Percentiles rank a stretch among this genome's conserved stretches.
These are phyloP conservation scores for Hanseniaspora singularis DNA, from an alignment of 805 yeast genomes.

Conservation along the genomic window DNA sequence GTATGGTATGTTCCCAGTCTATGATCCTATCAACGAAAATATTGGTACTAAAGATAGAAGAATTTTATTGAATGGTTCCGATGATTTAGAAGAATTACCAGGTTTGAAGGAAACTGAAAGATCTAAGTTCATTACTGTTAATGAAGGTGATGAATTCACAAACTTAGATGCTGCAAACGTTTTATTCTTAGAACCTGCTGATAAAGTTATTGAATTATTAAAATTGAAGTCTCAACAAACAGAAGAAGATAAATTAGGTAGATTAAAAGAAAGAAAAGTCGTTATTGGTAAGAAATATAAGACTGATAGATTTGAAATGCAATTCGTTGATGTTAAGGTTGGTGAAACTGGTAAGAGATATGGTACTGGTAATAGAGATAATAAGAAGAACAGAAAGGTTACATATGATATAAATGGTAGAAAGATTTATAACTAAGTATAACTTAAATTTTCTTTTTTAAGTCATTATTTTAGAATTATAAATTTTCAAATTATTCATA, in stretches of 20 bases:
- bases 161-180: constrained; percentile 88
- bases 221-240: constrained; percentile 40
- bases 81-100: constrained; percentile 88
- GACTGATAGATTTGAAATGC: constrained; percentile 62
- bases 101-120: constrained; percentile 70
- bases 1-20: constrained; percentile 74
- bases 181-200: constrained; percentile 79
- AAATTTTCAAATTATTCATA: too few species aligned
- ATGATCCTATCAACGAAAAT: constrained; percentile 29
- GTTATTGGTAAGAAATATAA: constrained; percentile 47
- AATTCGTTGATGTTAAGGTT: constrained; percentile 63
- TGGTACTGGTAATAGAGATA: constrained; percentile 82
- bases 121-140: constrained; percentile 75
- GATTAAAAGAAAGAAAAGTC: constrained; percentile 28
- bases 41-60: constrained; percentile 18
- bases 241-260: constrained; percentile 17
- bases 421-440: constrained; percentile 28
- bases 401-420: constrained; percentile 60
- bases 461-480: too few species aligned
- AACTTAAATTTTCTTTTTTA: neutral
- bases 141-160: constrained; percentile 91
- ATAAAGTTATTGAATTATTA: constrained; percentile 57
- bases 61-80: constrained; percentile 29
- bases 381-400: constrained; percentile 66
- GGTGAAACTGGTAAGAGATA: constrained; percentile 86